Evolutionary conservation across 768 basidiomycete genomes (phyloP), one percentile per base, ranked within the genome.

Genomic region (Trametes cinnabarina): DNA sequence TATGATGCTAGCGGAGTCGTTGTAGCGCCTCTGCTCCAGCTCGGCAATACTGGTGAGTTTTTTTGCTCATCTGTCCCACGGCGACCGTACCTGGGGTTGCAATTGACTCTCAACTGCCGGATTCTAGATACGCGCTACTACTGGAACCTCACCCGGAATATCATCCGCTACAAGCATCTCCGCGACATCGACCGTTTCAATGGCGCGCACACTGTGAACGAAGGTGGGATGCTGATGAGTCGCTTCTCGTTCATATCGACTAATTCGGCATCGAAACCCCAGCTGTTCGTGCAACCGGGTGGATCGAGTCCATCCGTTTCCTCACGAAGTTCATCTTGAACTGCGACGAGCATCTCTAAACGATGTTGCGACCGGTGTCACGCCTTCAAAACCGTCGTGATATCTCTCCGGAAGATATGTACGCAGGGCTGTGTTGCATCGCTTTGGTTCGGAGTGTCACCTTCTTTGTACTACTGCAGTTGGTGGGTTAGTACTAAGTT

Each of bases 171-270:
- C 67, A 68, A 70, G 20, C 68, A 72, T 39, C 44, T 65, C n/a
- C 35, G 39, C 14, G 54, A 62, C 17, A 49, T 30, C 4, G 68
- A 61, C 20, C 22, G 44, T 3, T 66, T 62, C 51, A 71, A 26
- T 55, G 73, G 64, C 1, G 71, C 85, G n/a, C 90, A 90, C 68
- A 88, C 88, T 1, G 81, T 90, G 37, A 82, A 90, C 55, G 90
- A 90, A 77, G 77, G 87, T 86, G 63, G 65, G n/a, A n/a, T 82
- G 63, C n/a, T 5, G 23, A 28, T 40, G 23, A 58, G 69, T 46
- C 20, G 7, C 15, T 5, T 17, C 15, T 15, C 25, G 25, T 15
- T 26, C 12, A 14, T 4, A 26, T 26, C 1, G 1, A 6, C 55
- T 56, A 20, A 48, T 25, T 4, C 12, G 15, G 11, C 43, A 2